Evolutionary conservation across 306 rosid species (phyloP).

Genomic region (Datisca glomerata): DNA sequence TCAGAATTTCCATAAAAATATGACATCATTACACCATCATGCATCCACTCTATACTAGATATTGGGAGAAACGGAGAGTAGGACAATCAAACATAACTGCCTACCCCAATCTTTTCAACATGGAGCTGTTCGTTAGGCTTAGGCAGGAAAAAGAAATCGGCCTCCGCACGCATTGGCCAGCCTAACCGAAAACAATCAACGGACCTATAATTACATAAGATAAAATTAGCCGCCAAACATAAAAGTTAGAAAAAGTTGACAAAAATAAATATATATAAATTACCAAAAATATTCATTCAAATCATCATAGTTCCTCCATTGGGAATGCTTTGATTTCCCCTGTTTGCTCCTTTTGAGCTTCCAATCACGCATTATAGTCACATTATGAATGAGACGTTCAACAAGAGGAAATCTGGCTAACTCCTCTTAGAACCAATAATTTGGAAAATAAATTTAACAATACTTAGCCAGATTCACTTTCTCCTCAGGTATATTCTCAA

Average conservation of each 20-base stretch:
- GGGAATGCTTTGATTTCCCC: conserved; percentile 97
- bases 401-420: too few relatives aligned
- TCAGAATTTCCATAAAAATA: too few relatives aligned
- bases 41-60: too few relatives aligned
- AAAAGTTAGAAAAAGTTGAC: not conserved
- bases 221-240: conserved; percentile 11
- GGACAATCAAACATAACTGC: too few relatives aligned
- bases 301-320: conserved; percentile 98
- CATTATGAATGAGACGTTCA: conserved; percentile 1
- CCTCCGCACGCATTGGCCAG: conserved; percentile 99
- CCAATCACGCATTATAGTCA: conserved; percentile 33
- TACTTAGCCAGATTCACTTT: too few relatives aligned
- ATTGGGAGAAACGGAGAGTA: too few relatives aligned
- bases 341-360: conserved; percentile 65
- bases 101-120: conserved; percentile 51
- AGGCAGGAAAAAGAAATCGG: conserved; percentile 75
- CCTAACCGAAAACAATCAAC: conserved; percentile 91
- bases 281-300: conserved; percentile 96
- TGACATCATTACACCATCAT: too few relatives aligned
- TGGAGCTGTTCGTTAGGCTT: too few relatives aligned
- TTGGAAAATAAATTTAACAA: too few relatives aligned
- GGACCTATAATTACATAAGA: conserved; percentile 49
- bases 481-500: not conserved
- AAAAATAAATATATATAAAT: conserved; percentile 9
- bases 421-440: too few relatives aligned